phyloP scores from a whole-genome alignment of 2,329 filamentous ascomycete genomes.

The Ceratocystis diversiconidia region DNA sequence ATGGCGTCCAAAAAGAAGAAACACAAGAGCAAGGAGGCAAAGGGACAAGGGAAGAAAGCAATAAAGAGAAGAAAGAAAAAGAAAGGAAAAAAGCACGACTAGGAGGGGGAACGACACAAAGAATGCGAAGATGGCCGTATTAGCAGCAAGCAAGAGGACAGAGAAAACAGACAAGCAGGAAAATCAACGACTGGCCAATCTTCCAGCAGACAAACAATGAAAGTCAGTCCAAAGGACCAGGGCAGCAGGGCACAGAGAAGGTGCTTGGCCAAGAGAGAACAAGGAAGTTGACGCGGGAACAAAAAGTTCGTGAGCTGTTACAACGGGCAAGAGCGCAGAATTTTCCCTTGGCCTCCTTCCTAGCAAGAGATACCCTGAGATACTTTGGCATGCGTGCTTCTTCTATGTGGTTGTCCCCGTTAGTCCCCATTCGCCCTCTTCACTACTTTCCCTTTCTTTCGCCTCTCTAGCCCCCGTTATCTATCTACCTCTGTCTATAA shows the following conservation, averaged over 20 bases:
- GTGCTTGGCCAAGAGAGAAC: too few species aligned
- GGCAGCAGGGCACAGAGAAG: neutral
- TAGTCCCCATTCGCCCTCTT: neutral
- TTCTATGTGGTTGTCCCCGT: neutral
- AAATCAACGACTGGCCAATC: too few species aligned
- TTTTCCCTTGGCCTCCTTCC: neutral
- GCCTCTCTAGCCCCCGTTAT: neutral
- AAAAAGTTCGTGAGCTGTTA: slow-evolving; percentile 5
- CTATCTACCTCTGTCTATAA: neutral
- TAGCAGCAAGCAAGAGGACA: neutral
- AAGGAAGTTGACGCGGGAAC: slow-evolving; percentile 6
- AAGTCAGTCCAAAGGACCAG: neutral
- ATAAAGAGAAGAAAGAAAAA: neutral
- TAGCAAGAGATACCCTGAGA: neutral
- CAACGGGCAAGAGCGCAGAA: neutral
- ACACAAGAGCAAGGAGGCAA: neutral
- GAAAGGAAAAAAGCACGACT: neutral
- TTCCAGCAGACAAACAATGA: neutral
- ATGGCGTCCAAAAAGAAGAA: neutral
- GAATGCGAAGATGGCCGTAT: neutral
- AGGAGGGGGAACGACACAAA: neutral
- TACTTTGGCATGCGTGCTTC: neutral
- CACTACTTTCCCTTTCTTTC: too few species aligned
- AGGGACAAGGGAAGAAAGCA: neutral
- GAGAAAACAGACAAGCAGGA: neutral